Base-by-base conservation (phyloP, 2,329 filamentous ascomycete species). In the Fusarium bactridioides region DNA sequence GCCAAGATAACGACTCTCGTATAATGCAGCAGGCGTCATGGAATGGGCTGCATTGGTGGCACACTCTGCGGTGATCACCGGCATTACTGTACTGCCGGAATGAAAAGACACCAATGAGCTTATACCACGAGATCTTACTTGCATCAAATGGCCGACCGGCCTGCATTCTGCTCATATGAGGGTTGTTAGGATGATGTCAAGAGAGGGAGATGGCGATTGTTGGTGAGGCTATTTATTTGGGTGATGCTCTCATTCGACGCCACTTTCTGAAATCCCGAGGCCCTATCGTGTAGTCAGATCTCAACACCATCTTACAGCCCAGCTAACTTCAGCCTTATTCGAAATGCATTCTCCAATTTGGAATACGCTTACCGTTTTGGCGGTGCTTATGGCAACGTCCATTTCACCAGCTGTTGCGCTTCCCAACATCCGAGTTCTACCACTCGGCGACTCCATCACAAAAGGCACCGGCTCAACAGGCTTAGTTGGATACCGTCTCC, bases 361-460 rank as follows among this genome's bases (percentile, higher is more conserved):
- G 12, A 40, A 40, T 16, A 8, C 40, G 18, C 33, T 62, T 4
- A 5, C 31, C 2, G 9, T 67, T 1, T 41, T 35, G 50, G 41
- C 54, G 33, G 7, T 44, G 25, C 7, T 70, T 10, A 29, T 57
- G 35, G 55, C 35, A 50, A 31, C 44, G 21, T 19, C 37, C 25
- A 15, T 48, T 9, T 33, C 55, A 18, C 61, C 55, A 16, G 35
- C 37, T 16, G 19, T 11, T 27, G 67, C 61, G 3, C 55, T 73
- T 5, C 70, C 70, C 18, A 64, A 59, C 7, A 70, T 73, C 7
- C 37, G 70, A 10, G 68, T 67, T 7, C 27, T 73, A 3, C 70
- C 70, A 1, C 37, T 73, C 1, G 70, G 70, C 25, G 70, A 73
- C 44, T 73, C 70, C 3, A 73, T 73, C 41, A 73, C 70, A 3